Evolutionary conservation across 352 stramenopile species (phyloP).

Genomic region (Phytophthora parvispora): DNA sequence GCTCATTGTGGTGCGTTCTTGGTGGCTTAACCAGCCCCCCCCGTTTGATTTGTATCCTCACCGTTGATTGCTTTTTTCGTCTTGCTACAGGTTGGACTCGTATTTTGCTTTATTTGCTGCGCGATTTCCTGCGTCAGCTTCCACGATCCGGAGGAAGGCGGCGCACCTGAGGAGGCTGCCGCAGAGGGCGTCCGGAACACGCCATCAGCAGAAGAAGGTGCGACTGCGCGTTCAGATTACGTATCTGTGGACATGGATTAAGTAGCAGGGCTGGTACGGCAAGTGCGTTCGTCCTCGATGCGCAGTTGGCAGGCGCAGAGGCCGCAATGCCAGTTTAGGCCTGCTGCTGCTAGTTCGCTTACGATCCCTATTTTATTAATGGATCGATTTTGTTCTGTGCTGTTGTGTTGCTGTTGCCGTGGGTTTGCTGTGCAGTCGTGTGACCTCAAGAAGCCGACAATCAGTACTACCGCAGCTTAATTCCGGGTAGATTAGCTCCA

Average conservation of each 20-base stretch:
- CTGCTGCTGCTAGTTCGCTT: constrained; percentile 27
- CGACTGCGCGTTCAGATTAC: constrained; percentile 67
- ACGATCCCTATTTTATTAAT: constrained; percentile 52
- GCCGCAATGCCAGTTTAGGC: neutral
- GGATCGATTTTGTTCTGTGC: constrained; percentile 38
- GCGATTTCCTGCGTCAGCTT: constrained; percentile 81
- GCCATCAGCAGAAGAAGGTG: constrained; percentile 72
- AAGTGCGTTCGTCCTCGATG: constrained; percentile 9
- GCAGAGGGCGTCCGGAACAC: constrained; percentile 51
- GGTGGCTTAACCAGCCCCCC: neutral
- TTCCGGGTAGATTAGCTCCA: neutral
- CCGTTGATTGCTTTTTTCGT: neutral
- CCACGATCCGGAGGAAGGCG: constrained; percentile 41
- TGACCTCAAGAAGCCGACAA: constrained; percentile 7
- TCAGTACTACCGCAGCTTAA: neutral
- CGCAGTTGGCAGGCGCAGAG: constrained; percentile 12
- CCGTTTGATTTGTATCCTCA: neutral
- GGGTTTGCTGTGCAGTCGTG: constrained; percentile 25
- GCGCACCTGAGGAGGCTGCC: constrained; percentile 31
- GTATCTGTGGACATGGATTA: constrained; percentile 69
- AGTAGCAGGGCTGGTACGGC: constrained; percentile 24
- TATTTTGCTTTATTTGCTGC: constrained; percentile 86
- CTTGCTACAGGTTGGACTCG: constrained; percentile 59
- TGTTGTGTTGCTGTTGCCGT: constrained; percentile 18
- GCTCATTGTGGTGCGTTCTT: constrained; percentile 77